A percentile compares a stretch with the other conserved stretches of the same genome.
These are phyloP conservation scores for Batkoa obscura DNA, from an alignment of 371 early-diverging fungal species.

Conservation along the genomic window DNA sequence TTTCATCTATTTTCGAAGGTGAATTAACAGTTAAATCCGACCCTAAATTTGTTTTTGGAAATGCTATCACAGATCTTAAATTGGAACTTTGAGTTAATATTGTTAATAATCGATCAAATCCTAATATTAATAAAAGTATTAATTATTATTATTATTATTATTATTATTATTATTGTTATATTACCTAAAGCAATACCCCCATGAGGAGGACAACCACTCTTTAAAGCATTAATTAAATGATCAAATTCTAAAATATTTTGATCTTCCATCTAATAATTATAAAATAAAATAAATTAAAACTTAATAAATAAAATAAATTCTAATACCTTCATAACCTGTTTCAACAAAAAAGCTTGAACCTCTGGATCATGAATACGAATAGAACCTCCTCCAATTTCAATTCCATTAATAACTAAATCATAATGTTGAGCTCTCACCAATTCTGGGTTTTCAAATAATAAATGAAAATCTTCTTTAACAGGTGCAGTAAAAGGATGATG, in stretches of 20 bases:
- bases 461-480: conserved; percentile 32
- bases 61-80: conserved; percentile 83
- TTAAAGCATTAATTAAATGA: conserved; percentile 64
- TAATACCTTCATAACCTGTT: conserved; percentile 36
- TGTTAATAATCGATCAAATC: conserved; percentile 69
- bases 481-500: conserved; percentile 92
- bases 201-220: conserved; percentile 82
- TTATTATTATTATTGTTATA: neutral
- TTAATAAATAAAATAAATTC: neutral
- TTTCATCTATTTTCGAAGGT: conserved; percentile 18
- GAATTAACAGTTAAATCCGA: conserved; percentile 62
- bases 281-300: conserved; percentile 1
- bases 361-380: conserved; percentile 70
- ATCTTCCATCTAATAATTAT: conserved; percentile 22
- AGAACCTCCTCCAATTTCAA: conserved; percentile 84
- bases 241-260: conserved; percentile 43
- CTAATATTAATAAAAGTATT: conserved; percentile 9
- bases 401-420: conserved; percentile 77
- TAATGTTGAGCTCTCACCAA: conserved; percentile 42
- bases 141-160: too few relatives aligned
- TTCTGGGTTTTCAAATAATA: conserved; percentile 37
- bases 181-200: conserved; percentile 73
- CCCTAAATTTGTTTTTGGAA: conserved; percentile 70
- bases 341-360: conserved; percentile 53
- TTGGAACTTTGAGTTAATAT: conserved; percentile 48